These are phyloP conservation scores for Colletotrichum somersetense DNA, from an alignment of 2,329 filamentous ascomycete species.

Conservation along the genomic window DNA sequence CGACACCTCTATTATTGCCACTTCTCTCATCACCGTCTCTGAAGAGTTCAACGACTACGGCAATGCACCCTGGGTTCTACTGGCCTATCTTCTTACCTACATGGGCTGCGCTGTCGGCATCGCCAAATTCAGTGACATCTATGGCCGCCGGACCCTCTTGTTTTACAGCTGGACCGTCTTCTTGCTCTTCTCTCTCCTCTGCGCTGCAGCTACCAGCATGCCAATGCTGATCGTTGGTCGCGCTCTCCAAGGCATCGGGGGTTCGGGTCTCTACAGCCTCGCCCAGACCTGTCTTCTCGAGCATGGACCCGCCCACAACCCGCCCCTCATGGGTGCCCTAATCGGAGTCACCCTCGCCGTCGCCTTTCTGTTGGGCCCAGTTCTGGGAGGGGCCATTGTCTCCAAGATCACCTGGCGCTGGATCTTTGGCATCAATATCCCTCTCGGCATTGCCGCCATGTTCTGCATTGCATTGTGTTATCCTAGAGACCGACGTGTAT, in stretches of 20 bases:
- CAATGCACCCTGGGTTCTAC: slow-evolving; percentile 66
- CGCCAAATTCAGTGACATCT: slow-evolving; percentile 71
- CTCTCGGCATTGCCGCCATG: slow-evolving; percentile 62
- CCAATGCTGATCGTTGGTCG: slow-evolving; percentile 67
- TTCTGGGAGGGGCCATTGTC: slow-evolving; percentile 69
- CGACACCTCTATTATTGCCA: slow-evolving; percentile 70
- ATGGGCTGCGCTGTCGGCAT: slow-evolving; percentile 70
- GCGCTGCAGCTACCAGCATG: slow-evolving; percentile 64
- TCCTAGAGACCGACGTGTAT: slow-evolving; percentile 53
- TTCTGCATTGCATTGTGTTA: slow-evolving; percentile 61
- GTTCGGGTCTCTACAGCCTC: slow-evolving; percentile 71
- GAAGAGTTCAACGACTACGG: slow-evolving; percentile 64
- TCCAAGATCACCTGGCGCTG: slow-evolving; percentile 68
- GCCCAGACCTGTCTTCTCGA: slow-evolving; percentile 70
- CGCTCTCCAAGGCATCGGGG: slow-evolving; percentile 71
- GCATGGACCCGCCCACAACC: slow-evolving; percentile 65
- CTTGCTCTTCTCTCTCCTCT: slow-evolving; percentile 67
- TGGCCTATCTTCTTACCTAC: slow-evolving; percentile 69
- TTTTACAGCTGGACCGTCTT: slow-evolving; percentile 67
- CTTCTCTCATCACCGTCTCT: slow-evolving; percentile 69
- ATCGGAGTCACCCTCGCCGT: slow-evolving; percentile 68
- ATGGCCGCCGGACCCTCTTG: slow-evolving; percentile 65
- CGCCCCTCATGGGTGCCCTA: slow-evolving; percentile 66
- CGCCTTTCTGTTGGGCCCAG: slow-evolving; percentile 69
- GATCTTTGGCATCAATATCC: slow-evolving; percentile 73